Conservation (phyloP, 2,329 filamentous ascomycete species). For the Phialemonium atrogriseum region DNA sequence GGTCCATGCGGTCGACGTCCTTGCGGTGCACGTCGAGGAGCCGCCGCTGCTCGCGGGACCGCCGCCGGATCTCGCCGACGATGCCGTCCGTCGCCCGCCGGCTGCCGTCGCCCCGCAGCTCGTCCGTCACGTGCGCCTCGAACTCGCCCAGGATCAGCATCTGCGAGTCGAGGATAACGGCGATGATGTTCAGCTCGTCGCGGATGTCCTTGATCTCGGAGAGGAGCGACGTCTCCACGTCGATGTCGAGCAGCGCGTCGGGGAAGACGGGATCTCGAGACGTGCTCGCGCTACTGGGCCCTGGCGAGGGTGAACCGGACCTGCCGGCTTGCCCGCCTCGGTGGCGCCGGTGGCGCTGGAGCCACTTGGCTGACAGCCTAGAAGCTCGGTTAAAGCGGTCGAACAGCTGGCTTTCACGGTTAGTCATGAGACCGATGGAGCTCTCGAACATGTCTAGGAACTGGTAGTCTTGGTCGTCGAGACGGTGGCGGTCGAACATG, state of each 20-base stretch:
- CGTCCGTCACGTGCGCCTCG: constrained; percentile 30
- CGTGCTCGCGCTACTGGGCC: too few species aligned
- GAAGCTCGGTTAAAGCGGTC: constrained; percentile 51
- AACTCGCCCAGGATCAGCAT: constrained; percentile 37
- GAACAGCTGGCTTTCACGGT: constrained; percentile 50
- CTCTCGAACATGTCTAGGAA: constrained; percentile 62
- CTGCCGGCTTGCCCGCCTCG: constrained; percentile 6
- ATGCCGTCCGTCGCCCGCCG: constrained; percentile 9
- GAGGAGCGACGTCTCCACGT: constrained; percentile 50
- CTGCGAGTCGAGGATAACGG: constrained; percentile 42
- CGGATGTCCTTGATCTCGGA: constrained; percentile 60
- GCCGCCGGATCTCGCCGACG: constrained; percentile 6
- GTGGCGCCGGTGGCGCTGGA: constrained; percentile 26
- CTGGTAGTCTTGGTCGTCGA: constrained; percentile 51
- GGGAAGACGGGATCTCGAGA: constrained; percentile 33
- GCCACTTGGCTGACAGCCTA: constrained; percentile 43
- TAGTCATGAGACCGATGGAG: constrained; percentile 47
- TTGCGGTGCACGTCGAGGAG: constrained; percentile 3
- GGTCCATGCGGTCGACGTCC: constrained; percentile 4
- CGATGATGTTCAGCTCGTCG: constrained; percentile 58
- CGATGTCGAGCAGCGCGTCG: constrained; percentile 51
- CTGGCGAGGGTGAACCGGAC: too few species aligned
- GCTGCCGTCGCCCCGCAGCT: constrained; percentile 15
- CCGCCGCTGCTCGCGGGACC: constrained; percentile 4
- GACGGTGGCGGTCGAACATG: constrained; percentile 50